Evolutionary conservation across 139 green algal species (phyloP).

Genomic region (Chlamydomonas asymmetrica): DNA sequence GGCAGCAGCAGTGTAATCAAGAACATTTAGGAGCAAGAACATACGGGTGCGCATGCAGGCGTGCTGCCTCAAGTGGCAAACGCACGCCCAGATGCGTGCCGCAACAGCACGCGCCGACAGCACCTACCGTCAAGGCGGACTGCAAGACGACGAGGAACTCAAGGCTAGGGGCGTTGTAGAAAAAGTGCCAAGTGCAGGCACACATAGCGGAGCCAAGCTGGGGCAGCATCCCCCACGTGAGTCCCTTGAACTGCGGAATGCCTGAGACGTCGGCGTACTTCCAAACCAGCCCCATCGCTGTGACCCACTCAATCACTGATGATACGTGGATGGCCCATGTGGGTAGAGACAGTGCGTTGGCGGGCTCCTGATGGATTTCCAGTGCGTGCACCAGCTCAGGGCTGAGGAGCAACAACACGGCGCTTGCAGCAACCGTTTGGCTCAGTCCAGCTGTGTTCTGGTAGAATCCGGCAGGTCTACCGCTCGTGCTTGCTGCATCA

Average conservation of each 20-base stretch:
- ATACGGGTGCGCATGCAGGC: background rate
- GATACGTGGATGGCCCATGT: constrained; percentile 95
- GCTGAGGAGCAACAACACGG: constrained; percentile 1
- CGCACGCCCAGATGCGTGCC: background rate
- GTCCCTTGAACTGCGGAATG: constrained; percentile 79
- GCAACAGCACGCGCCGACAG: constrained; percentile 1
- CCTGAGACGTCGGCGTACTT: constrained; percentile 77
- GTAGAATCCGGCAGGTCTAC: too few species aligned
- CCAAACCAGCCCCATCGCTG: constrained; percentile 90
- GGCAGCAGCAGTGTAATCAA: constrained; percentile 33
- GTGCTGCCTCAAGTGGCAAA: background rate
- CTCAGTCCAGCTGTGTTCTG: too few species aligned
- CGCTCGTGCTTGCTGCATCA: too few species aligned
- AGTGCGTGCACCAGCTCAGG: constrained; percentile 17
- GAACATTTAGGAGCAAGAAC: background rate
- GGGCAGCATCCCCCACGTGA: constrained; percentile 94
- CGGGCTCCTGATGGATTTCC: constrained; percentile 66
- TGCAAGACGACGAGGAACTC: constrained; percentile 81
- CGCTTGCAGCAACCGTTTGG: too few species aligned
- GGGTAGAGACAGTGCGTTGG: constrained; percentile 95
- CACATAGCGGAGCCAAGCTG: constrained; percentile 76
- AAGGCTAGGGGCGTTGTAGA: constrained; percentile 79
- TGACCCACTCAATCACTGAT: constrained; percentile 74
- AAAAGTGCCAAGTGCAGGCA: constrained; percentile 92
- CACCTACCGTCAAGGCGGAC: background rate